phyloP scores from a whole-genome alignment of 1,139 yeast genomes.

The Candida glucosophila region DNA sequence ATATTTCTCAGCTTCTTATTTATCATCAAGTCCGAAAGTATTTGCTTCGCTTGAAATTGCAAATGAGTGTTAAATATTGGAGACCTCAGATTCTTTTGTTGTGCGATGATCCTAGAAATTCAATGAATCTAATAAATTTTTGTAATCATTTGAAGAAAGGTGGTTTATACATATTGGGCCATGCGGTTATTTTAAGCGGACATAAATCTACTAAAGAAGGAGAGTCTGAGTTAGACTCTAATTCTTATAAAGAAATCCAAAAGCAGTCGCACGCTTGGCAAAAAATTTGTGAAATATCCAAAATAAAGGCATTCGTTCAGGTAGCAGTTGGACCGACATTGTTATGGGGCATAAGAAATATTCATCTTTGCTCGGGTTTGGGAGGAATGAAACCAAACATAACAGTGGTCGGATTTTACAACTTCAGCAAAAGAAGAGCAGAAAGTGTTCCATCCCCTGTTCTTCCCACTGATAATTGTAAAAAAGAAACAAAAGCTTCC shows the following conservation, averaged over 20 bases:
- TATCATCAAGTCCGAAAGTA: conserved; percentile 95
- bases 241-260: conserved; percentile 52
- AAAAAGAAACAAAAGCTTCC: conserved; percentile 61
- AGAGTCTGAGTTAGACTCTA: conserved; percentile 19
- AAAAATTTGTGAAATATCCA: conserved; percentile 65
- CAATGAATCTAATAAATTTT: conserved; percentile 88
- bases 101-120: conserved; percentile 83
- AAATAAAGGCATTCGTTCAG: conserved; percentile 88
- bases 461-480: conserved; percentile 77
- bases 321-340: conserved; percentile 80
- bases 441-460: conserved; percentile 8
- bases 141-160: conserved; percentile 94
- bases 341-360: conserved; percentile 95
- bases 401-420: conserved; percentile 83
- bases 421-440: conserved; percentile 27
- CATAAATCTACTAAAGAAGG: conserved; percentile 13
- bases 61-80: conserved; percentile 92
- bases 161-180: conserved; percentile 86
- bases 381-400: conserved; percentile 98
- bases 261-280: conserved; percentile 78
- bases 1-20: conserved; percentile 86
- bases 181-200: conserved; percentile 64
- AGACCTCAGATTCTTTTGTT: conserved; percentile 84
- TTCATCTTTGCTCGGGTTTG: conserved; percentile 82
- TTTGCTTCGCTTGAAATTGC: conserved; percentile 69